Evolutionary conservation across 2,329 filamentous ascomycete species (phyloP), one percentile per base, ranked within the genome.

Genomic region (Fusarium hainanense): DNA sequence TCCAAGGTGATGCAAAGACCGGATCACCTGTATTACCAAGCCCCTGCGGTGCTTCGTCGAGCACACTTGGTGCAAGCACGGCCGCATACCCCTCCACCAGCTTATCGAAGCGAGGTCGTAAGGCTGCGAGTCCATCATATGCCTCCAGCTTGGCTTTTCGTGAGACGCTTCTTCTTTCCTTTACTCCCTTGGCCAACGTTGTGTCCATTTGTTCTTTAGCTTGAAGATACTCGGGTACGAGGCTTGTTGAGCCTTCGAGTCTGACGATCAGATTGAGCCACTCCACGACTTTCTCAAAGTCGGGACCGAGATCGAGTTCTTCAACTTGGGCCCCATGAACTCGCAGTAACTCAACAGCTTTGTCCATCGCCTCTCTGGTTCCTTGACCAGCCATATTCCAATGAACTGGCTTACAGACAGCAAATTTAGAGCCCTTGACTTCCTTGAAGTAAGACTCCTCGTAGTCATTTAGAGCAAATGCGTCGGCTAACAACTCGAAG

Each of bases 11-110:
- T 68, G 85, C 85, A 61, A 88, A 87, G 0, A 77, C 81, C 23
- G 86, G 81, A 64, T 82, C 85, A 0, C 89, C 89, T 0, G 88
- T 91, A 54, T 76, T 82, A 7, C 80, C 80, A 0, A 76, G 51
- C 0, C 88, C 89, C 1, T 83, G 58, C 0, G 89, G 88, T 0
- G 89, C 89, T 68, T 89, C 88, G 57, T 89, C 89, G 0, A 84
- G 72, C 0, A 85, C 86, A 69, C 88, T 90, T 0, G 89, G 89
- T 0, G 83, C 85, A 12, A 92, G 68, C 0, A 91, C 80, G 0
- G 86, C 87, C 16, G 82, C 84, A 62, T 89, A 91, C 18, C 77
- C 74, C 1, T 77, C 76, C 0, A 84, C 82, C 7, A 90, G 81
- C 3, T 76, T 78, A 69, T 91, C 89, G 6, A 87, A 82, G 20